Evolutionary conservation across 1,284 basidiomycete genomes (phyloP).

Genomic region (Tylopilus sp.): DNA sequence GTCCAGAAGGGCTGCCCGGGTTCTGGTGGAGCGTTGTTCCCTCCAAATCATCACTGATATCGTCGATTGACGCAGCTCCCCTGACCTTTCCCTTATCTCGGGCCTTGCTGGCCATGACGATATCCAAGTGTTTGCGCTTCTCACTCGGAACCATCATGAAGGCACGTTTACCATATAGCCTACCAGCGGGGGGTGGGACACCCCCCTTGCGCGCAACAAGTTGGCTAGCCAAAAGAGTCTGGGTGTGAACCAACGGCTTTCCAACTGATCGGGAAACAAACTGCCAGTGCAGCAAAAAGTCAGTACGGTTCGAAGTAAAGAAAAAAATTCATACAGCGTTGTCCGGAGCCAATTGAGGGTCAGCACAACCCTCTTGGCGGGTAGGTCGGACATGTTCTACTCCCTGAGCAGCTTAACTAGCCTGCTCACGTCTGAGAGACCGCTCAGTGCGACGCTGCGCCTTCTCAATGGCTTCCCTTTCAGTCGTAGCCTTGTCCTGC

Average conservation of each 20-base stretch:
- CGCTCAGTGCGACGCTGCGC: not conserved
- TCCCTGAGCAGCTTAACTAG: not conserved
- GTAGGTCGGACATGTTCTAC: not conserved
- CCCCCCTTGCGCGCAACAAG: not conserved
- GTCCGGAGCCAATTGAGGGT: not conserved
- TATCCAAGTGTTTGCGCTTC: not conserved
- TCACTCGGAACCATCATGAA: slow-evolving; percentile 1
- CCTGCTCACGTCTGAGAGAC: not conserved
- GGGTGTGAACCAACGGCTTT: not conserved
- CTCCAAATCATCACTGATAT: not conserved
- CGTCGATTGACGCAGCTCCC: no score
- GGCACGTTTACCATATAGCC: not conserved
- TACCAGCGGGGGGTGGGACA: not conserved
- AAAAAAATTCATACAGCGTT: not conserved
- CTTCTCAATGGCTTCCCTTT: not conserved
- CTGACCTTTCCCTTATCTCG: no score
- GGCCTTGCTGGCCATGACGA: not conserved
- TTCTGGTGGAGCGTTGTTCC: not conserved
- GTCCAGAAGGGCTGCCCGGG: not conserved
- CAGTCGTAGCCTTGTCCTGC: not conserved
- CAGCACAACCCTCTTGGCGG: not conserved
- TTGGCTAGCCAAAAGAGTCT: not conserved
- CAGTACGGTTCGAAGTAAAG: no score
- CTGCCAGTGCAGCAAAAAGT: not conserved
- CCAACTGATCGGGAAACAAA: not conserved